phyloP scores from a whole-genome alignment of 495 filamentous ascomycete genomes.

The Astrothelium subdiscretum region DNA sequence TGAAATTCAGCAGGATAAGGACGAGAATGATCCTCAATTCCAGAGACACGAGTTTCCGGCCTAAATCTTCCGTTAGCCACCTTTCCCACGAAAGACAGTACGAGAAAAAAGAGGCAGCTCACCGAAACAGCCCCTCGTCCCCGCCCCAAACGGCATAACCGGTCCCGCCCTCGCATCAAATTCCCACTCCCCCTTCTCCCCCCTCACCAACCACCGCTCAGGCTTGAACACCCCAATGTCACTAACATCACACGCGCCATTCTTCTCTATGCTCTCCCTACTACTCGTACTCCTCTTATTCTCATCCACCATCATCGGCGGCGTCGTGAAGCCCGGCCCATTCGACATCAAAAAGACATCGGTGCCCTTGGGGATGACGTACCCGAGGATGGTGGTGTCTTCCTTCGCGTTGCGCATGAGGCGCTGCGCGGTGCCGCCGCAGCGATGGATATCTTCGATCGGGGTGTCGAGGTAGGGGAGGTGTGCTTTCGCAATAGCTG shows the following conservation, averaged over 20 bases:
- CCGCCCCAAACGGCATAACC: slow-evolving; percentile 3
- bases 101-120: background rate
- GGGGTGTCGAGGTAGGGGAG: slow-evolving; percentile 12
- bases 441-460: slow-evolving; percentile 9
- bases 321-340: slow-evolving; percentile 1
- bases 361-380: slow-evolving; percentile 12
- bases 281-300: background rate
- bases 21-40: slow-evolving; percentile 3
- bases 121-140: slow-evolving; percentile 10
- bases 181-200: background rate
- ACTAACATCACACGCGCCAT: background rate
- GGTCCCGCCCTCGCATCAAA: slow-evolving; percentile 9
- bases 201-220: slow-evolving; percentile 9
- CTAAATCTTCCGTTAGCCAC: background rate
- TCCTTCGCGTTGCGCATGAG: background rate
- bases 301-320: slow-evolving; percentile 1
- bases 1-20: slow-evolving; percentile 7
- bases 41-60: slow-evolving; percentile 5
- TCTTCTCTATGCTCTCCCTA: background rate
- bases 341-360: slow-evolving; percentile 6
- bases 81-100: background rate
- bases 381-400: slow-evolving; percentile 7
- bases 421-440: background rate
- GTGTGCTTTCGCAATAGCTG: too few relatives aligned
- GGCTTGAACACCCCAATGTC: slow-evolving; percentile 5